Evolutionary conservation across 2,329 filamentous ascomycete genomes (phyloP).

Genomic region (Aspergillus phoenicis): DNA sequence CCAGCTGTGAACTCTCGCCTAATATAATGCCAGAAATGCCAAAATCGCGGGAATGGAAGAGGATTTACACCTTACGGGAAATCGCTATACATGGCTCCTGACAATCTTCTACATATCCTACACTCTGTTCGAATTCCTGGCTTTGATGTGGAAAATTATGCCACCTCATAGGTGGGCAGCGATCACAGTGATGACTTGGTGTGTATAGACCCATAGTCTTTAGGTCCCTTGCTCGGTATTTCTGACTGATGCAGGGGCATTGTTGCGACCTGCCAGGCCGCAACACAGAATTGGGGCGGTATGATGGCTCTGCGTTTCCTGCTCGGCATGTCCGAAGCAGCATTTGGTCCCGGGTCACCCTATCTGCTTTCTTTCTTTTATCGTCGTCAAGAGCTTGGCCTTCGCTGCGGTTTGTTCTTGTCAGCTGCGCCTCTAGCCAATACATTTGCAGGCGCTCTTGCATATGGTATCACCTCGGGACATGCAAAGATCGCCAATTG

Average conservation of each 20-base stretch:
- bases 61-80: slow-evolving; percentile 51
- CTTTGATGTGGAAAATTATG: slow-evolving; percentile 50
- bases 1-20: slow-evolving; percentile 9
- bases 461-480: slow-evolving; percentile 66
- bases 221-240: slow-evolving; percentile 8
- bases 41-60: slow-evolving; percentile 56
- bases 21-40: slow-evolving; percentile 48
- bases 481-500: slow-evolving; percentile 61
- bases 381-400: slow-evolving; percentile 58
- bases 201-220: slow-evolving; percentile 22
- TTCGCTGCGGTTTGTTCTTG: slow-evolving; percentile 59
- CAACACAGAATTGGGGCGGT: slow-evolving; percentile 47
- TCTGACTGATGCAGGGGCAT: slow-evolving; percentile 43
- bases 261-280: slow-evolving; percentile 51
- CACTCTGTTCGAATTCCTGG: slow-evolving; percentile 46
- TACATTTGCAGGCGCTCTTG: slow-evolving; percentile 71
- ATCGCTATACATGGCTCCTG: slow-evolving; percentile 54
- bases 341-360: slow-evolving; percentile 50
- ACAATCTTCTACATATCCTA: slow-evolving; percentile 59
- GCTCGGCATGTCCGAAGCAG: slow-evolving; percentile 51
- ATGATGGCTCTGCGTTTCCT: slow-evolving; percentile 55
- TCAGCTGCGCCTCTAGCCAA: slow-evolving; percentile 70
- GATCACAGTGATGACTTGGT: slow-evolving; percentile 47
- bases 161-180: slow-evolving; percentile 48
- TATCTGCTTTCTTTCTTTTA: slow-evolving; percentile 63